Evolutionary conservation across 2,329 filamentous ascomycete genomes (phyloP), one percentile per base, ranked within the genome.

Genomic region (Cercospora sp.): DNA sequence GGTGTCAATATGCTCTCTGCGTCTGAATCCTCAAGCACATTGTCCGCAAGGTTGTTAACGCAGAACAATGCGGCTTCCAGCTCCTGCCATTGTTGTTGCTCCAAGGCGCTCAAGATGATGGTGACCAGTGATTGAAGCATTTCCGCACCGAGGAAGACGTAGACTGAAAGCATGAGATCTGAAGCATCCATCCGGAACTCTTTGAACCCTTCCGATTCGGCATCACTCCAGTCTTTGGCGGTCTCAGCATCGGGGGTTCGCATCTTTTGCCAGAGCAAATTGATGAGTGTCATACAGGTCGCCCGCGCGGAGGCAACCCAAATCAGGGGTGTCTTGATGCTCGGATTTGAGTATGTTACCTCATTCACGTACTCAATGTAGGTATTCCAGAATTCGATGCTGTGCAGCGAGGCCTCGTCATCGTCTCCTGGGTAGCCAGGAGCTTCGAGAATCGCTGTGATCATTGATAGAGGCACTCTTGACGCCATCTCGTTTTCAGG

Each of bases 311-410:
- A 78, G 7, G 82, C 80, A 60, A 90, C 83, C 89, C 90, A 92
- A 6, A 79, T 76, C 3, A 80, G 80, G 26, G 74, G 78, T 0
- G 75, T 68, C 66, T 85, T 82, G n/a, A 61, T 83, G 59, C 60
- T 63, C 3, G 67, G 61, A 40, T 53, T 82, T 1, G 85, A 84
- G 69, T 84, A 87, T 57, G 86, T 80, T 9, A 90, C 68, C 84
- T 86, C 82, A 89, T 82, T 84, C 12, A 87, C 86, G 62, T 77
- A 75, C 79, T 93, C 91, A 5, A 91, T 87, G 76, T 90, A 93
- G 0, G 87, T 89, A 18, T 87, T 90, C 92, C 92, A 95, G 77
- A 95, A 94, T 74, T 95, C 91, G 13, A 94, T 84, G 0, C 89
- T 87, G 1, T 88, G 87, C 0, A 91, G 86, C 65, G 92, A 93